Percentiles rank a stretch among this genome's conserved stretches.
Evolutionary conservation across 768 basidiomycete species (phyloP).

Genomic region (Tricholomella constricta): DNA sequence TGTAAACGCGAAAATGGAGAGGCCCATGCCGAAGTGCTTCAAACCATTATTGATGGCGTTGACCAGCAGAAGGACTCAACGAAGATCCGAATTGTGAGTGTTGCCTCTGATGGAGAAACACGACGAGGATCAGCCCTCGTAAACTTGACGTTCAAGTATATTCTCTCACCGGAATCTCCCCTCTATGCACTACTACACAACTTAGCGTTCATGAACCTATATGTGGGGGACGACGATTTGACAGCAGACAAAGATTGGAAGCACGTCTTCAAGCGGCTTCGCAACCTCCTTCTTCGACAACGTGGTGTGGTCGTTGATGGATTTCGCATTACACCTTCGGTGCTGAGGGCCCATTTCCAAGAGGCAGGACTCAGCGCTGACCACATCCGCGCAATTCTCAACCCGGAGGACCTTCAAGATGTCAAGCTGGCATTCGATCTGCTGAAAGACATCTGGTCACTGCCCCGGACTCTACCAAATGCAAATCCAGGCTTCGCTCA

Average conservation of each 20-base stretch:
- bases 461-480: conserved; percentile 21
- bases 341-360: conserved; percentile 25
- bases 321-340: conserved; percentile 22
- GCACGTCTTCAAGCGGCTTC: conserved; percentile 34
- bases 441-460: conserved; percentile 25
- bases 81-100: conserved; percentile 17
- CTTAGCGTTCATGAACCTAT: conserved; percentile 25
- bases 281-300: conserved; percentile 28
- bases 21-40: conserved; percentile 22
- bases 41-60: conserved; percentile 12
- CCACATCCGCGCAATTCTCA: conserved; percentile 21
- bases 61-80: conserved; percentile 3
- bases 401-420: conserved; percentile 35
- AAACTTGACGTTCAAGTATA: conserved; percentile 21
- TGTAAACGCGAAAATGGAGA: conserved; percentile 29
- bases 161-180: conserved; percentile 18
- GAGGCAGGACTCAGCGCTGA: conserved; percentile 1
- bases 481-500: conserved; percentile 17
- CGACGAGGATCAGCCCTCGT: conserved; percentile 26
- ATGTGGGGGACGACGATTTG: conserved; percentile 34
- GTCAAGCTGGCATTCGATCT: conserved; percentile 28
- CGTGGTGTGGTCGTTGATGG: conserved; percentile 24
- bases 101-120: conserved; percentile 34
- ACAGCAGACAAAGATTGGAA: conserved; percentile 37
- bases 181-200: conserved; percentile 24